Evolutionary conservation across 306 rosid species (phyloP).

Genomic region (Prinsepia uniflora): DNA sequence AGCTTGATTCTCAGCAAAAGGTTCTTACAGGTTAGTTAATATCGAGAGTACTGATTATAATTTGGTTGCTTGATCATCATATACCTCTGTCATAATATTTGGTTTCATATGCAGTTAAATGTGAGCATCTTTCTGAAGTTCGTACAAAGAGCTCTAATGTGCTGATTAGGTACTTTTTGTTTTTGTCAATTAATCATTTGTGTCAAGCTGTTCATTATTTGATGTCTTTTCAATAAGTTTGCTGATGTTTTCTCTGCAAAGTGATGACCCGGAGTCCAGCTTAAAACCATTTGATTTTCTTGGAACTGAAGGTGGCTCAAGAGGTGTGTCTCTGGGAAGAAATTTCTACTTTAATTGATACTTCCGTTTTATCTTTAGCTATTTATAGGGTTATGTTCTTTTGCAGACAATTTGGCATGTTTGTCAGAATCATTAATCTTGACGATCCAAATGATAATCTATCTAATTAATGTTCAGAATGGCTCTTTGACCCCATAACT

Average conservation of each 20-base stretch:
- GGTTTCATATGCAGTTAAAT: conserved; percentile 52
- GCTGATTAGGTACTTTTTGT: conserved; percentile 49
- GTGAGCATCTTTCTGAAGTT: conserved; percentile 92
- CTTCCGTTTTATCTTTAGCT: conserved; percentile 4
- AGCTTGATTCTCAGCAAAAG: conserved; percentile 94
- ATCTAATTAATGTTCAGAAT: not conserved
- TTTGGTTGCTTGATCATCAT: conserved; percentile 7
- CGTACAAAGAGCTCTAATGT: conserved; percentile 53
- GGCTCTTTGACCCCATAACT: not conserved
- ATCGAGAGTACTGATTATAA: not conserved
- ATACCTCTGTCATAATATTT: conserved; percentile 7
- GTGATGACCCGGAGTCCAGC: conserved; percentile 57
- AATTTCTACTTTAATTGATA: conserved; percentile 4
- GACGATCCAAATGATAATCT: not conserved
- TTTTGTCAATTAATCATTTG: not conserved
- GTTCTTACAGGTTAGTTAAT: conserved; percentile 83
- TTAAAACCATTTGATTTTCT: conserved; percentile 65
- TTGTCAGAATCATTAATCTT: not conserved
- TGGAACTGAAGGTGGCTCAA: conserved; percentile 61
- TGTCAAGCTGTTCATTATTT: conserved; percentile 12
- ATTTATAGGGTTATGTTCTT: conserved; percentile 4
- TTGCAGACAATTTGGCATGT: not conserved
- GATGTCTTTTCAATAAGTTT: conserved; percentile 7
- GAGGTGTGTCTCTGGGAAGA: conserved; percentile 48
- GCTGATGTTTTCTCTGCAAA: conserved; percentile 31